Percentiles rank a stretch among this genome's conserved stretches.
Evolutionary conservation across 139 green algal species (phyloP).

Genomic region (Chlamydomonas sp.): DNA sequence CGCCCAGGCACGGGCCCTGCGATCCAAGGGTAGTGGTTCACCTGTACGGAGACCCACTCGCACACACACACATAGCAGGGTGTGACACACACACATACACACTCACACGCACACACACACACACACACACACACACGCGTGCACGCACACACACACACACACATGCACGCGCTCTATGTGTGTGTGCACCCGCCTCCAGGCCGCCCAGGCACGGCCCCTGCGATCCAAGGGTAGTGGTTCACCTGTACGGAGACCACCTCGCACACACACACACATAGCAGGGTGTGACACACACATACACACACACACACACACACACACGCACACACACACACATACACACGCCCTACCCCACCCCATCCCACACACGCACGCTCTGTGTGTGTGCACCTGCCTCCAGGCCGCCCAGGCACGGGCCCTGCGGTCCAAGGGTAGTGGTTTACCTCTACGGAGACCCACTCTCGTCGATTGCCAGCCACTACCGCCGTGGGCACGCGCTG

Average conservation of each 20-base stretch:
- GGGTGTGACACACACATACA: neutral
- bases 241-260: neutral
- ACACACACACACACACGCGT: neutral
- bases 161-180: too few relatives aligned
- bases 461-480: slow-evolving; percentile 36
- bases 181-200: too few relatives aligned
- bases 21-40: neutral
- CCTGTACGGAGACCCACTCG: too few relatives aligned
- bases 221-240: neutral
- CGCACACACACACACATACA: neutral
- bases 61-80: too few relatives aligned
- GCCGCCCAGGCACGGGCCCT: neutral
- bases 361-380: too few relatives aligned
- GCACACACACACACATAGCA: neutral
- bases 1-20: neutral
- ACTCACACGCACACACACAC: neutral
- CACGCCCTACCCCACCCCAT: neutral
- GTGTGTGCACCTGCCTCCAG: too few relatives aligned
- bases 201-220: neutral
- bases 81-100: too few relatives aligned
- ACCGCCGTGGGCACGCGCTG: slow-evolving; percentile 30
- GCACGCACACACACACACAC: neutral
- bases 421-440: slow-evolving; percentile 17
- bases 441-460: slow-evolving; percentile 48
- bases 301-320: neutral